These are phyloP conservation scores for Litchi chinensis DNA, from an alignment of 345 rosid species.

Conservation along the genomic window DNA sequence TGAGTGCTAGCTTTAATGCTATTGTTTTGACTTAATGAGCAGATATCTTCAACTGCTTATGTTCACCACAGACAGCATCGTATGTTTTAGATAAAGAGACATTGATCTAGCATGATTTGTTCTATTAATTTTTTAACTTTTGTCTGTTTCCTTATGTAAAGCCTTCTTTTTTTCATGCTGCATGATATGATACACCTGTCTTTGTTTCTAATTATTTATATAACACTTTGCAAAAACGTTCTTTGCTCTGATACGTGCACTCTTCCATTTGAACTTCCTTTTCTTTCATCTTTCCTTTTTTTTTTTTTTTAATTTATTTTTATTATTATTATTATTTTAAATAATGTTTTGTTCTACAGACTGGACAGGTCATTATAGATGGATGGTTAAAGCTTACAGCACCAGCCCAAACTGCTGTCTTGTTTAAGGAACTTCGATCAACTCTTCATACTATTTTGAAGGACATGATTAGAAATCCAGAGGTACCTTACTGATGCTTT, in stretches of 20 bases:
- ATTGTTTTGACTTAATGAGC: background rate
- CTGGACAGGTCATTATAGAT: slow-evolving; percentile 68
- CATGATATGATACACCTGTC: background rate
- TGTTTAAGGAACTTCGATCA: slow-evolving; percentile 79
- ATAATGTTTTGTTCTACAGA: slow-evolving; percentile 38
- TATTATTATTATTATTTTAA: background rate
- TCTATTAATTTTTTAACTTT: background rate
- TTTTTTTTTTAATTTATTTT: background rate
- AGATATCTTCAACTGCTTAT: background rate
- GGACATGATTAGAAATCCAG: slow-evolving; percentile 73
- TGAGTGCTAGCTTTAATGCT: background rate
- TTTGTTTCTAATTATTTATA: slow-evolving; percentile 1
- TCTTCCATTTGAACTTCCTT: no score
- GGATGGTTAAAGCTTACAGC: slow-evolving; percentile 89
- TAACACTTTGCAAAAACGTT: background rate
- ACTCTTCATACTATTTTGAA: slow-evolving; percentile 69
- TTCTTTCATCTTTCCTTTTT: background rate
- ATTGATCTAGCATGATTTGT: background rate
- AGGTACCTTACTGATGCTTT: slow-evolving; percentile 40
- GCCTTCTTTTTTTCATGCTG: background rate
- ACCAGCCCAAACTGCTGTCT: slow-evolving; percentile 90
- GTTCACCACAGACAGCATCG: background rate
- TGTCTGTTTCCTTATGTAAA: background rate
- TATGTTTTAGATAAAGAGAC: background rate
- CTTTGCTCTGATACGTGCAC: background rate